Conservation (phyloP, 1,139 yeast species). For the Yarrowia galli region DNA sequence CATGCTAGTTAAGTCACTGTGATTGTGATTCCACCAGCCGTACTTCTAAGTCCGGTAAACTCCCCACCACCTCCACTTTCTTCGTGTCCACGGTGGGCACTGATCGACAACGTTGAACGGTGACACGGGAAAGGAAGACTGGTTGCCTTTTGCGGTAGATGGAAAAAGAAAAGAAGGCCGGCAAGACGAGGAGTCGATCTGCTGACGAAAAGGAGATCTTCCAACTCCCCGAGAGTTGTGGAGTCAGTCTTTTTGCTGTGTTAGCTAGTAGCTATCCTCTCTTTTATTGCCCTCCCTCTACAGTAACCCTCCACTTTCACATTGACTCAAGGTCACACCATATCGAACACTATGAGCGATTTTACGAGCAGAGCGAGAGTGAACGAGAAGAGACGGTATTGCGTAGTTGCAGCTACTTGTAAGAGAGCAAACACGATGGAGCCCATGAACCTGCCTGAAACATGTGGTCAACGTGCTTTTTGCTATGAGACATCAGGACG, state of each 20-base stretch:
- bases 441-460: too few species aligned
- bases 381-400: neutral
- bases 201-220: neutral
- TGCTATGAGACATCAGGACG: too few species aligned
- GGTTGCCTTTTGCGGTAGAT: constrained; percentile 5
- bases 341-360: neutral
- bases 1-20: too few species aligned
- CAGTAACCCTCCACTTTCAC: too few species aligned
- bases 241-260: too few species aligned
- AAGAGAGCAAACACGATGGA: too few species aligned
- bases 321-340: neutral
- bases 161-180: neutral
- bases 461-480: too few species aligned
- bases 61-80: neutral
- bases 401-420: too few species aligned
- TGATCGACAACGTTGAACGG: neutral
- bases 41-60: neutral
- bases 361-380: neutral
- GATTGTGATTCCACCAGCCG: neutral
- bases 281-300: too few species aligned
- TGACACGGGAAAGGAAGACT: neutral
- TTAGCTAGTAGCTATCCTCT: too few species aligned
- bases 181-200: neutral
- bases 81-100: neutral
- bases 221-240: too few species aligned